These are phyloP conservation scores for Colletotrichum zoysiae DNA, from an alignment of 2,329 filamentous ascomycete genomes.

Conservation along the genomic window DNA sequence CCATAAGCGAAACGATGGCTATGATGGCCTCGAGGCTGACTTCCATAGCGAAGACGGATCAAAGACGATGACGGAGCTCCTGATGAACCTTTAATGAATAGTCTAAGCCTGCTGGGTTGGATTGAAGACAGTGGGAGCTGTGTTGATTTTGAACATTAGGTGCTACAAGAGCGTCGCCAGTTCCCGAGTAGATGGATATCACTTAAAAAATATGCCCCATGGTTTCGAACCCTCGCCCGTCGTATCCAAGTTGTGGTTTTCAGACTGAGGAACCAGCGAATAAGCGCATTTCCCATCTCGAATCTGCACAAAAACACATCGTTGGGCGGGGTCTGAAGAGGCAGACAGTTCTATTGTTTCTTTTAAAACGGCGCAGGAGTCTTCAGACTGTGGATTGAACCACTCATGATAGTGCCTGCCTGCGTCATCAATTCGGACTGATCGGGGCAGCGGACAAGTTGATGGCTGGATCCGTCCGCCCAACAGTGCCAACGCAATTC, in stretches of 20 bases:
- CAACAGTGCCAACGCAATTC: neutral
- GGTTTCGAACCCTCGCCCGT: neutral
- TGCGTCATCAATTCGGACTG: neutral
- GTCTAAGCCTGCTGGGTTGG: neutral
- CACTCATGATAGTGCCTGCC: neutral
- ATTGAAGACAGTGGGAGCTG: neutral
- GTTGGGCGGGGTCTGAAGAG: neutral
- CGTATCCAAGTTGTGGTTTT: neutral
- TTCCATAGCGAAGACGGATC: conserved; percentile 5
- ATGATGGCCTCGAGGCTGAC: conserved; percentile 33
- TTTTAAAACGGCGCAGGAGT: neutral
- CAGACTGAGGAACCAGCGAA: conserved; percentile 8
- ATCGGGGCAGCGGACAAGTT: neutral
- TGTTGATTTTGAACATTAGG: neutral
- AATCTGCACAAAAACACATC: neutral
- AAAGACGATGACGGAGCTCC: neutral
- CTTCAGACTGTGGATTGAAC: conserved; percentile 13
- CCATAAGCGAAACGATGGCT: conserved; percentile 9
- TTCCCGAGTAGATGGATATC: neutral
- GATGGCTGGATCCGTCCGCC: neutral
- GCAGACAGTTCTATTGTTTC: neutral
- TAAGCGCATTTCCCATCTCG: neutral
- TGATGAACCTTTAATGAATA: neutral
- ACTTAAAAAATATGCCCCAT: too few species aligned
- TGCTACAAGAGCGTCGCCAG: neutral